Conservation (phyloP, 257 asterid species). For the Nemophila menziesii region DNA sequence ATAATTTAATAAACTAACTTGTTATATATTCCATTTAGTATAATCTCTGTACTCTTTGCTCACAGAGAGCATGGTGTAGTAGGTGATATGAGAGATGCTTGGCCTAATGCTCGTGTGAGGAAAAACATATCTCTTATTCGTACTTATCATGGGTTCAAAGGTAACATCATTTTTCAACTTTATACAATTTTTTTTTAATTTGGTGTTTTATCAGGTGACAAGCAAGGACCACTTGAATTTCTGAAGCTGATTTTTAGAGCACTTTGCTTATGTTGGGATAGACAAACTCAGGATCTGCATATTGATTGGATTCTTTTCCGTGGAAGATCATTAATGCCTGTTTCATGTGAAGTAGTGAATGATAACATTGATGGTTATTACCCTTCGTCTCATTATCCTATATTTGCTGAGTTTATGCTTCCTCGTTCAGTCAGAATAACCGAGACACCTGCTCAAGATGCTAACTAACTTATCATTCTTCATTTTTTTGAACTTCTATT, state of each 20-base stretch:
- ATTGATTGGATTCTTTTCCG: conserved; percentile 92
- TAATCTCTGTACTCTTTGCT: too few species aligned
- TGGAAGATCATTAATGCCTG: conserved; percentile 73
- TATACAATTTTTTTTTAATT: conserved; percentile 7
- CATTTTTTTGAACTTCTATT: too few species aligned
- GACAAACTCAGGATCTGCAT: conserved; percentile 95
- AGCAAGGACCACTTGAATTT: conserved; percentile 78
- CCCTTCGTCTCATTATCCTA: conserved; percentile 87
- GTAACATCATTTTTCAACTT: conserved; percentile 27
- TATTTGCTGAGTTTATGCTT: conserved; percentile 77
- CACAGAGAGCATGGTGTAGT: conserved; percentile 88
- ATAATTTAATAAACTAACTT: not conserved
- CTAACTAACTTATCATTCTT: conserved; percentile 13
- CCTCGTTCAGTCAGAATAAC: conserved; percentile 68
- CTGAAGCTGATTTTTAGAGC: conserved; percentile 76
- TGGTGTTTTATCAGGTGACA: conserved; percentile 66
- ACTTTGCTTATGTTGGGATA: conserved; percentile 98
- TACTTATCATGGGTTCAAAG: conserved; percentile 95
- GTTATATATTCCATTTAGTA: too few species aligned
- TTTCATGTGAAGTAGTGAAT: conserved; percentile 77
- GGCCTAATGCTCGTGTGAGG: conserved; percentile 95
- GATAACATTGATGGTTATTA: conserved; percentile 78
- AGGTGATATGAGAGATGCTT: conserved; percentile 96
- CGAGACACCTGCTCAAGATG: conserved; percentile 49
- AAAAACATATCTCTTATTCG: conserved; percentile 71